Evolutionary conservation across 805 yeast genomes (phyloP).

Genomic region (Ogataea parapolymorpha): DNA sequence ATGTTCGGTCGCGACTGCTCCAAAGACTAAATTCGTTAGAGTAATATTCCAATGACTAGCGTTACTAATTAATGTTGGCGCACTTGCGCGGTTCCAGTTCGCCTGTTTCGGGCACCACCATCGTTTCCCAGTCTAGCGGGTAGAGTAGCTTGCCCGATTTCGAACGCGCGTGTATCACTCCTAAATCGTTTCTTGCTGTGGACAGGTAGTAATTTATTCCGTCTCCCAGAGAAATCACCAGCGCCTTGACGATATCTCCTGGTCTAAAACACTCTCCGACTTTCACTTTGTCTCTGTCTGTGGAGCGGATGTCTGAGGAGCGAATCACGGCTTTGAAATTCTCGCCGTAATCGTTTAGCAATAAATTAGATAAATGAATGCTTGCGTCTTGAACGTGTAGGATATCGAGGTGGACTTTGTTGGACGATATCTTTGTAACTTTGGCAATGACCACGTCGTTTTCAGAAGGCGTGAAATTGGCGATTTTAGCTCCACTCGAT

Average conservation of each 20-base stretch:
- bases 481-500: conserved; percentile 19
- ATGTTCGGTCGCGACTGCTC: conserved; percentile 91
- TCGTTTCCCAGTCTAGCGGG: conserved; percentile 94
- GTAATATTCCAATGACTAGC: conserved; percentile 4
- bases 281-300: conserved; percentile 85
- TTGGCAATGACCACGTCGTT: conserved; percentile 78
- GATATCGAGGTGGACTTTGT: conserved; percentile 79
- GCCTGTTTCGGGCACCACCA: conserved; percentile 79
- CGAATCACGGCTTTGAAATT: conserved; percentile 84
- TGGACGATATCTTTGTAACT: conserved; percentile 61
- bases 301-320: conserved; percentile 83
- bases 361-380: conserved; percentile 13
- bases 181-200: conserved; percentile 88
- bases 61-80: conserved; percentile 50
- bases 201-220: conserved; percentile 86
- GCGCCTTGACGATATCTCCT: conserved; percentile 88
- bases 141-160: conserved; percentile 72
- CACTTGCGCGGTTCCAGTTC: conserved; percentile 77
- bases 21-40: conserved; percentile 48
- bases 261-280: conserved; percentile 79
- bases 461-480: conserved; percentile 67
- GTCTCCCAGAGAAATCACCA: conserved; percentile 85
- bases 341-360: conserved; percentile 68
- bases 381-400: conserved; percentile 32
- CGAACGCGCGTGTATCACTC: conserved; percentile 85